Conservation (phyloP, 2,329 filamentous ascomycete species). For the Scytalidium lignicola region DNA sequence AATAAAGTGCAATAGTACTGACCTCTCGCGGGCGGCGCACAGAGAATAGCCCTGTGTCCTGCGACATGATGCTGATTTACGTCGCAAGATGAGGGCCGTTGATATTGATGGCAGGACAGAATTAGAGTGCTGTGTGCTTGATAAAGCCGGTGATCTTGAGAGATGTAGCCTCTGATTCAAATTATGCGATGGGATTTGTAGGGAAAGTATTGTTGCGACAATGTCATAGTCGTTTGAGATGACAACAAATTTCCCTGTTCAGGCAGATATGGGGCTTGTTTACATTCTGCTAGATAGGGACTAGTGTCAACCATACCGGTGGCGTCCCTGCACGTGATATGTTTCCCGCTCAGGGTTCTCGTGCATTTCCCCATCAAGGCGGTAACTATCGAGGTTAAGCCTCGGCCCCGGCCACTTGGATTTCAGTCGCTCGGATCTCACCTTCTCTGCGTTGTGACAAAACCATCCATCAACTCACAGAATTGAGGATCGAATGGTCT, state of each 20-base stretch:
- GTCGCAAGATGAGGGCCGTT: slow-evolving; percentile 1
- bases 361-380: not conserved
- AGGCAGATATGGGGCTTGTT: not conserved
- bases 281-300: not conserved
- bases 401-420: not conserved
- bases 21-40: slow-evolving; percentile 90
- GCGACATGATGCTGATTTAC: slow-evolving; percentile 59
- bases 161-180: not conserved
- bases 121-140: not conserved
- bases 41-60: slow-evolving; percentile 84
- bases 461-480: not conserved
- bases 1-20: slow-evolving; percentile 29
- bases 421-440: not conserved
- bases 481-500: not conserved
- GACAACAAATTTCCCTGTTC: not conserved
- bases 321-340: not conserved
- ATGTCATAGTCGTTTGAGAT: slow-evolving; percentile 6
- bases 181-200: slow-evolving; percentile 10
- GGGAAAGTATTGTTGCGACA: slow-evolving; percentile 12
- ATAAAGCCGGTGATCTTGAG: not conserved
- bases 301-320: not conserved
- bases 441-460: not conserved
- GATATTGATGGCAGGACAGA: no score
- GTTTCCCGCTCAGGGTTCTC: not conserved
- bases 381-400: not conserved